Evolutionary conservation across 2,329 filamentous ascomycete genomes (phyloP), one percentile per base, ranked within the genome.

Genomic region (Penicillium vulpinum): DNA sequence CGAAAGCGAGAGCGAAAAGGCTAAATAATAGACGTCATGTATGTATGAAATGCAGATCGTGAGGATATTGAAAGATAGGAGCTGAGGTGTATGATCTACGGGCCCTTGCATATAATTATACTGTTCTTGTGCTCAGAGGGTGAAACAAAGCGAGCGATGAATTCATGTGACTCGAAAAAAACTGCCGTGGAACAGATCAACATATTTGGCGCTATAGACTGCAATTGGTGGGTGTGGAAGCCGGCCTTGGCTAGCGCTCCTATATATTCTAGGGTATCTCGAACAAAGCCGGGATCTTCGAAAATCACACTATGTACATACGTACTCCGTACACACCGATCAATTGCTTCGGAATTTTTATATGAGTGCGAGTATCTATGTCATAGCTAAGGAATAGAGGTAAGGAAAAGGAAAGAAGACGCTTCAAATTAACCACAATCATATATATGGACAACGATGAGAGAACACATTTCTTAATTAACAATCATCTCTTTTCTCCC

Each of bases 371-470:
- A 46, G 21, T 7, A n/a, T n/a, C n/a, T n/a, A n/a, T n/a, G n/a
- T n/a, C n/a, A n/a, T n/a, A n/a, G n/a, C n/a, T n/a, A n/a, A n/a
- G n/a, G n/a, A n/a, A n/a, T n/a, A n/a, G n/a, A 45, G 13, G n/a
- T 5, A 45, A 40, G 11, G 10, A 9, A 31, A 2, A 28, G n/a
- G 21, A 24, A 40, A 38, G 41, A 56, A 41, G 22, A 56, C 41
- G 35, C 49, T 56, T 47, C 35, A 56, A 35, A 56, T 56, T 41
- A 43, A 33, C 7, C 35, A 45, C 43, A 52, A 52, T 51, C 26
- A 54, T 40, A 46, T 56, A 41, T 28, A 47, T 22, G 26, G 41
- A 59, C 54, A 52, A 33, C 22, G 33, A 40, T 41, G 16, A 49
- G 9, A 41, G 16, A 56, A 48, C 38, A 48, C 33, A 51, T 52